Conservation (phyloP, 305 asterid genomes). For the Fraxinus sp. region DNA sequence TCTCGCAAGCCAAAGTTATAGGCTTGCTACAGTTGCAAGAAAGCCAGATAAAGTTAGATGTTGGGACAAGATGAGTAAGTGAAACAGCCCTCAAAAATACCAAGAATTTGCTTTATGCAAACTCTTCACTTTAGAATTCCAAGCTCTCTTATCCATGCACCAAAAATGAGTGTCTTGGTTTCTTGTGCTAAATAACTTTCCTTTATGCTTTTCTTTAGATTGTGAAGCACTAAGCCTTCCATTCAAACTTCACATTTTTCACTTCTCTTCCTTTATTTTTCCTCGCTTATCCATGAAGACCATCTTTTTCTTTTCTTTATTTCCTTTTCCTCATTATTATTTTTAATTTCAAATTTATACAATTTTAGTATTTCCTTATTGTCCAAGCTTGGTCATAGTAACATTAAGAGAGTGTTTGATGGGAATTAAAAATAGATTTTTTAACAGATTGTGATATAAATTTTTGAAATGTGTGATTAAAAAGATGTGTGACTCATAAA, state of each 20-base stretch:
- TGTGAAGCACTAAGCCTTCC: constrained; percentile 29
- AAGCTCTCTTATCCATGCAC: constrained; percentile 57
- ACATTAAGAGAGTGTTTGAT: neutral
- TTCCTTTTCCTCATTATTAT: neutral
- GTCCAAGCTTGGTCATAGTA: neutral
- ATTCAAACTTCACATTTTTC: constrained; percentile 35
- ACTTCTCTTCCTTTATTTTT: constrained; percentile 17
- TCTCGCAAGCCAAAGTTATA: constrained; percentile 30
- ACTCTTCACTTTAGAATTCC: constrained; percentile 49
- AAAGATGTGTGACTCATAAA: no score
- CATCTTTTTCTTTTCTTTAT: constrained; percentile 13
- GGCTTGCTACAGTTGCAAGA: constrained; percentile 60
- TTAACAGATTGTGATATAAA: no score
- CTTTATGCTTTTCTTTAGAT: constrained; percentile 71
- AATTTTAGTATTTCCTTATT: neutral
- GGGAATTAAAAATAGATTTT: no score
- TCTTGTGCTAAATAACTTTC: constrained; percentile 59
- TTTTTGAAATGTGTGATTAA: no score
- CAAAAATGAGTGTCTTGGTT: constrained; percentile 57
- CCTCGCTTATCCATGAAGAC: constrained; percentile 19
- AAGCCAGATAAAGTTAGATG: constrained; percentile 56
- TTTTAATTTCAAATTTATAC: constrained; percentile 10
- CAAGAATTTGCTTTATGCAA: constrained; percentile 58
- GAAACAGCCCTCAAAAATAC: constrained; percentile 37
- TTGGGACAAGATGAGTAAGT: constrained; percentile 43